phyloP scores from a whole-genome alignment of 495 filamentous ascomycete genomes.

The Aspergillus heteromorphus region DNA sequence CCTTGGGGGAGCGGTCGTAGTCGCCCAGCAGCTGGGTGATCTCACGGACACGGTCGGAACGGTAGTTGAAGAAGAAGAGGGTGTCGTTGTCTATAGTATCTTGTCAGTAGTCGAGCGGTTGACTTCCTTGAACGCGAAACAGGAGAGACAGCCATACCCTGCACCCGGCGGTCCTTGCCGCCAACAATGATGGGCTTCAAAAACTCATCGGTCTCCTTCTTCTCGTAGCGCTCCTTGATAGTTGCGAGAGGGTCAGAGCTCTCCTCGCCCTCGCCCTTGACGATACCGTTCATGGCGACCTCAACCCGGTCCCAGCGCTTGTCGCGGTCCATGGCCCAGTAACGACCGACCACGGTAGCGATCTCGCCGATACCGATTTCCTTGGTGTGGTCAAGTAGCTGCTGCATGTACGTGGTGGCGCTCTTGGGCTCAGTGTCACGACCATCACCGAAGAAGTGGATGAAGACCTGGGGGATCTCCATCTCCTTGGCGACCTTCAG shows the following conservation, averaged over 20 bases:
- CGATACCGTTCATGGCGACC: conserved; percentile 79
- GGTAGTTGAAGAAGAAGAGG: conserved; percentile 99
- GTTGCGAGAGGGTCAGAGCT: conserved; percentile 79
- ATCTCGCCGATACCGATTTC: conserved; percentile 83
- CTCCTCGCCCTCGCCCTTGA: conserved; percentile 79
- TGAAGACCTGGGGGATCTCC: conserved; percentile 83
- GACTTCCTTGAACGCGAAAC: not conserved
- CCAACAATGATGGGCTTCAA: conserved; percentile 94
- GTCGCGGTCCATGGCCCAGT: conserved; percentile 99
- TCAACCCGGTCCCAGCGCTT: conserved; percentile 97
- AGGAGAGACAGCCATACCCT: conserved; percentile 50
- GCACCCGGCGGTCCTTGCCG: conserved; percentile 74
- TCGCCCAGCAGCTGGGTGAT: conserved; percentile 91
- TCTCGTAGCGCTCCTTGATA: conserved; percentile 80
- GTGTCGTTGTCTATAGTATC: conserved; percentile 68
- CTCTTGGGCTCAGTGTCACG: conserved; percentile 97
- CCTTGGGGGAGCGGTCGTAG: conserved; percentile 80
- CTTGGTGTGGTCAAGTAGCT: conserved; percentile 68
- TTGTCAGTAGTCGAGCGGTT: conserved; percentile 12
- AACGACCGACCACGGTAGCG: conserved; percentile 91
- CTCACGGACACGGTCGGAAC: conserved; percentile 94
- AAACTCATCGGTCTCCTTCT: conserved; percentile 93
- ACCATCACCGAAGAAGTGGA: conserved; percentile 98
- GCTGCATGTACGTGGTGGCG: conserved; percentile 75
- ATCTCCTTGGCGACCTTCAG: conserved; percentile 84